A percentile compares a stretch with the other conserved stretches of the same genome.
Evolutionary conservation across 2,329 filamentous ascomycete species (phyloP).

Genomic region (Xylaria sp.): DNA sequence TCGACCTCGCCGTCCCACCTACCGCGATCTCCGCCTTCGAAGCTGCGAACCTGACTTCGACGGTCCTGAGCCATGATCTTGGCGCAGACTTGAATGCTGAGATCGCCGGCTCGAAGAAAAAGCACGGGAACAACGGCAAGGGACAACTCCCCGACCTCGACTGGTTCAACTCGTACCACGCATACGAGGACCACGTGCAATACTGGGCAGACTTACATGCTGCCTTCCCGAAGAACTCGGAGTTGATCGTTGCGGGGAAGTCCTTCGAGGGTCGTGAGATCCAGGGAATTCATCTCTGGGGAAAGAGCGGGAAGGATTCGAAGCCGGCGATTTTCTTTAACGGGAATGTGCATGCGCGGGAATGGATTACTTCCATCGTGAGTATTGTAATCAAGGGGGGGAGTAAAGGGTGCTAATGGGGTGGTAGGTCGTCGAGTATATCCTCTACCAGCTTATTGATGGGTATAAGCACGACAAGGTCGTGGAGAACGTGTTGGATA

Average conservation of each 20-base stretch:
- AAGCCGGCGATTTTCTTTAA: conserved; percentile 49
- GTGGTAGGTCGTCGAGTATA: conserved; percentile 40
- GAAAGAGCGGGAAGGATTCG: conserved; percentile 38
- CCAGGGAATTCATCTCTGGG: conserved; percentile 54
- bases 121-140: neutral
- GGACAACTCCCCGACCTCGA: conserved; percentile 30
- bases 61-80: conserved; percentile 28
- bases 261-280: conserved; percentile 48
- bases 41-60: conserved; percentile 14
- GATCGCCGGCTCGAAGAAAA: conserved; percentile 17
- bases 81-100: conserved; percentile 30
- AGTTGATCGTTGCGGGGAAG: conserved; percentile 42
- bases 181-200: conserved; percentile 46
- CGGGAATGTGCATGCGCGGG: conserved; percentile 48
- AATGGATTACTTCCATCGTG: conserved; percentile 52
- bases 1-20: conserved; percentile 34
- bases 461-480: conserved; percentile 38
- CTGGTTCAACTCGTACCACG: conserved; percentile 51
- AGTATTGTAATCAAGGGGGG: conserved; percentile 35
- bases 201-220: conserved; percentile 44
- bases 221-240: conserved; percentile 41
- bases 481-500: conserved; percentile 44
- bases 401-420: neutral
- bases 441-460: conserved; percentile 42
- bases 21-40: conserved; percentile 27